These are phyloP conservation scores for Chytriomyces sp. DNA, from an alignment of 192 early-diverging fungal genomes.

Conservation along the genomic window DNA sequence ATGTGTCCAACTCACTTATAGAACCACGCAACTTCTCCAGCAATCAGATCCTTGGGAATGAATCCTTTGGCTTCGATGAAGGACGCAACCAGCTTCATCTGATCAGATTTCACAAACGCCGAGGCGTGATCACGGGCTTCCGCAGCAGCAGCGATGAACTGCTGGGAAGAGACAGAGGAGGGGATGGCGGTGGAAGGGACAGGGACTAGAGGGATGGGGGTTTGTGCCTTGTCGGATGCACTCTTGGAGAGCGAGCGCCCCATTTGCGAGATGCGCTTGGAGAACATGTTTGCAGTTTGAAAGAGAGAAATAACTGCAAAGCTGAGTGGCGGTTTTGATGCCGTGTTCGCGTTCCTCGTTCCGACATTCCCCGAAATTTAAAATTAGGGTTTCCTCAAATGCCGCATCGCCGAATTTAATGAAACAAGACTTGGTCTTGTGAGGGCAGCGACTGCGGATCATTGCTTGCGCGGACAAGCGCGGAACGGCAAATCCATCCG, in stretches of 20 bases:
- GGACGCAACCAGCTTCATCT: conserved; percentile 82
- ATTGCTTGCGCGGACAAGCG: too few relatives aligned
- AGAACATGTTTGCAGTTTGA: conserved; percentile 61
- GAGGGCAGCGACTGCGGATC: too few relatives aligned
- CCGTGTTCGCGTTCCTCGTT: conserved; percentile 90
- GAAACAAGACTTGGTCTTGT: too few relatives aligned
- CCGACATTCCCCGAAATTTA: conserved; percentile 72
- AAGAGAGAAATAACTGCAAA: conserved; percentile 81
- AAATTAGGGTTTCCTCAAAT: too few relatives aligned
- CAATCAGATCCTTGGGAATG: conserved; percentile 86
- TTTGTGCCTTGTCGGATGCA: too few relatives aligned
- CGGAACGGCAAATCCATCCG: too few relatives aligned
- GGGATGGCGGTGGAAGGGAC: too few relatives aligned
- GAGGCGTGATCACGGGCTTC: too few relatives aligned
- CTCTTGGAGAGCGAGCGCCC: conserved; percentile 76
- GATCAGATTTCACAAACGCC: conserved; percentile 70
- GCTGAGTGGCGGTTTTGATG: conserved; percentile 91
- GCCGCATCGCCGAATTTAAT: too few relatives aligned
- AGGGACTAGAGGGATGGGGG: too few relatives aligned
- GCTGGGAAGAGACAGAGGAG: too few relatives aligned
- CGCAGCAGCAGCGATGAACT: too few relatives aligned
- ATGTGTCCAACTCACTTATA: conserved; percentile 71
- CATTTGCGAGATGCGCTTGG: conserved; percentile 85
- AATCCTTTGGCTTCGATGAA: conserved; percentile 85
- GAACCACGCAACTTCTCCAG: conserved; percentile 93